phyloP scores from a whole-genome alignment of 495 filamentous ascomycete genomes.

The Copromyces sp. region DNA sequence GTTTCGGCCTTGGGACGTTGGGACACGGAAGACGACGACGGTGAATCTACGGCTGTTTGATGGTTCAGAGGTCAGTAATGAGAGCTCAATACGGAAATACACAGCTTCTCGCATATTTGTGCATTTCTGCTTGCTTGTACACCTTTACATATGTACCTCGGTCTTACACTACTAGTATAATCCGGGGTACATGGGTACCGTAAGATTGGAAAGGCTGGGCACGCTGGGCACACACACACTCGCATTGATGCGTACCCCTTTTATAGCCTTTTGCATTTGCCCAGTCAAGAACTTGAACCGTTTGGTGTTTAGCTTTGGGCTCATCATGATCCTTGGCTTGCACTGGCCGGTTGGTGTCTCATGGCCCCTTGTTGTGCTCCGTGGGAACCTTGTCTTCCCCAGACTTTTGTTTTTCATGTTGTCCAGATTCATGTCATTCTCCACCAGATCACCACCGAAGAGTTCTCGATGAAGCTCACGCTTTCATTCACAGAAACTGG shows the following conservation, averaged over 20 bases:
- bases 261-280: not conserved
- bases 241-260: not conserved
- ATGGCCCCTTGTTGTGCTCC: not conserved
- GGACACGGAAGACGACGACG: not conserved
- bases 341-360: not conserved
- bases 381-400: not conserved
- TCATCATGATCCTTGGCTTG: not conserved
- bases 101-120: not conserved
- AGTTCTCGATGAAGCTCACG: not conserved
- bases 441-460: not conserved
- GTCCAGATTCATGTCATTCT: not conserved
- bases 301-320: not conserved
- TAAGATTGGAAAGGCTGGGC: not conserved
- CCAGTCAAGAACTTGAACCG: not conserved
- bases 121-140: not conserved
- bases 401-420: not conserved
- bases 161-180: too few relatives aligned
- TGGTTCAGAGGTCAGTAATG: too few relatives aligned
- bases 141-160: too few relatives aligned
- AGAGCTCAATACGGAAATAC: not conserved
- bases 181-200: too few relatives aligned
- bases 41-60: not conserved
- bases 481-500: not conserved
- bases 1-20: not conserved
- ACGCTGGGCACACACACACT: not conserved